These are phyloP conservation scores for Trichophyton mentagrophytes DNA, from an alignment of 2,329 filamentous ascomycete species.

Conservation along the genomic window DNA sequence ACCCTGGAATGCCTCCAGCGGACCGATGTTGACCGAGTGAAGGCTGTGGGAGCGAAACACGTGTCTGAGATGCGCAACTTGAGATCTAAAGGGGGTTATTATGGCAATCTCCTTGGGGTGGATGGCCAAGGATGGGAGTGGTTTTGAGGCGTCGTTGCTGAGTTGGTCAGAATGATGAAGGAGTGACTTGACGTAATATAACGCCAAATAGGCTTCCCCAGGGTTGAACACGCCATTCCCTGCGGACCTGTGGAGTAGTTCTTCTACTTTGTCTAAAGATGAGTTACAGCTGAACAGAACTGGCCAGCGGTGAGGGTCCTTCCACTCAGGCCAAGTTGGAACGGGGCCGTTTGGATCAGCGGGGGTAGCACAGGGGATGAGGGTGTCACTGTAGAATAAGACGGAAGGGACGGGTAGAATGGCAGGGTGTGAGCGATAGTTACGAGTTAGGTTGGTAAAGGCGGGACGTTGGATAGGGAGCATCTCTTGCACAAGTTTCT, in stretches of 20 bases:
- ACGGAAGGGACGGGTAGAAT: slow-evolving; percentile 32
- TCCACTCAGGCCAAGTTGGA: slow-evolving; percentile 26
- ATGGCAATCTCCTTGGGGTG: slow-evolving; percentile 29
- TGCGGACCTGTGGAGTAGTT: slow-evolving; percentile 18
- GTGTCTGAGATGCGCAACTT: slow-evolving; percentile 30
- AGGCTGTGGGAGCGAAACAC: slow-evolving; percentile 23
- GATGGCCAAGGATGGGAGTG: slow-evolving; percentile 14
- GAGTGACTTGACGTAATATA: slow-evolving; percentile 13
- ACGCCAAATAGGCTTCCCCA: slow-evolving; percentile 14
- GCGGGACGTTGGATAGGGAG: slow-evolving; percentile 32
- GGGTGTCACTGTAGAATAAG: slow-evolving; percentile 35
- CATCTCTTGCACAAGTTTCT: slow-evolving; percentile 18
- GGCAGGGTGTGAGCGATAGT: slow-evolving; percentile 37
- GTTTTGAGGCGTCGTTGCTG: slow-evolving; percentile 9
- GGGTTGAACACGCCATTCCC: slow-evolving; percentile 15
- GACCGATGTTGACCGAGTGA: slow-evolving; percentile 33
- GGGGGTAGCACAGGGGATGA: slow-evolving; percentile 28
- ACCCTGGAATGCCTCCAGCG: slow-evolving; percentile 36
- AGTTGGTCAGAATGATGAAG: slow-evolving; percentile 22
- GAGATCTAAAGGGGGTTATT: slow-evolving; percentile 35
- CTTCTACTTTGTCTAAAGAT: slow-evolving; percentile 29
- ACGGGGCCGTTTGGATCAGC: slow-evolving; percentile 8
- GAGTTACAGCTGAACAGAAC: slow-evolving; percentile 31
- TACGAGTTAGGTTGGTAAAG: slow-evolving; percentile 34
- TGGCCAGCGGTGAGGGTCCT: slow-evolving; percentile 27